Evolutionary conservation across 2,329 filamentous ascomycete species (phyloP).

Genomic region (Bipolaris oryzae): DNA sequence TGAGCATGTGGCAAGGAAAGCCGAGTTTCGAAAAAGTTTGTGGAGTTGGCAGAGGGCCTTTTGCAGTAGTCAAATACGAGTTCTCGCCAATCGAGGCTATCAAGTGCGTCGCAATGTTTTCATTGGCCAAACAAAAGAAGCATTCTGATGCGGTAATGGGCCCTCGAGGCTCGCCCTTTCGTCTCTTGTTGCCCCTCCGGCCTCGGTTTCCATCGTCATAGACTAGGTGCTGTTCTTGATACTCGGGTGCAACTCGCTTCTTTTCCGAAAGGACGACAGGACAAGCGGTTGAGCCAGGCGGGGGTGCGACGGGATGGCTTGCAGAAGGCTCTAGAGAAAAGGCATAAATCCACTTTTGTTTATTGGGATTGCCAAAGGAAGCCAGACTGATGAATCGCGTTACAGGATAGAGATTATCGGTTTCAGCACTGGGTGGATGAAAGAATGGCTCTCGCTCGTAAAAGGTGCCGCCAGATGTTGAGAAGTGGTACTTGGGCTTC

Average conservation of each 20-base stretch:
- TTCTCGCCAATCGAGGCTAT: slow-evolving; percentile 88
- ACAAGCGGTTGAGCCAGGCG: slow-evolving; percentile 74
- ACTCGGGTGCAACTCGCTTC: slow-evolving; percentile 61
- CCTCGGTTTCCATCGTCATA: slow-evolving; percentile 45
- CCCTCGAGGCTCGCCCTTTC: slow-evolving; percentile 40
- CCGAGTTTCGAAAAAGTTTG: slow-evolving; percentile 73
- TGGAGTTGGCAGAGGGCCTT: slow-evolving; percentile 79
- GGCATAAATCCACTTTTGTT: slow-evolving; percentile 81
- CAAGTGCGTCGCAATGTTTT: slow-evolving; percentile 82
- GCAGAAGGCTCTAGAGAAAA: slow-evolving; percentile 67
- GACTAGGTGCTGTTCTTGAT: slow-evolving; percentile 46
- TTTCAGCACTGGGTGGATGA: slow-evolving; percentile 60
- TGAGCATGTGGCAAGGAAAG: slow-evolving; percentile 86
- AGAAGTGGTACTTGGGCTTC: slow-evolving; percentile 92
- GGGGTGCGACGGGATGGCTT: slow-evolving; percentile 65
- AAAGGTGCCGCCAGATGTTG: slow-evolving; percentile 71
- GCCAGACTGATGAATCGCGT: slow-evolving; percentile 93
- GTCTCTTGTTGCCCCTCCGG: slow-evolving; percentile 50
- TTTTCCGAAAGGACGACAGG: slow-evolving; percentile 66
- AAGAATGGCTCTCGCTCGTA: slow-evolving; percentile 95
- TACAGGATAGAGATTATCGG: slow-evolving; percentile 62
- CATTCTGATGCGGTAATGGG: slow-evolving; percentile 70
- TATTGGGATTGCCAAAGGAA: slow-evolving; percentile 73
- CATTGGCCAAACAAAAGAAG: slow-evolving; percentile 95
- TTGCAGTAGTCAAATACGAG: slow-evolving; percentile 87